These are phyloP conservation scores for Neonectria ditissima DNA, from an alignment of 2,329 filamentous ascomycete species.

Conservation along the genomic window DNA sequence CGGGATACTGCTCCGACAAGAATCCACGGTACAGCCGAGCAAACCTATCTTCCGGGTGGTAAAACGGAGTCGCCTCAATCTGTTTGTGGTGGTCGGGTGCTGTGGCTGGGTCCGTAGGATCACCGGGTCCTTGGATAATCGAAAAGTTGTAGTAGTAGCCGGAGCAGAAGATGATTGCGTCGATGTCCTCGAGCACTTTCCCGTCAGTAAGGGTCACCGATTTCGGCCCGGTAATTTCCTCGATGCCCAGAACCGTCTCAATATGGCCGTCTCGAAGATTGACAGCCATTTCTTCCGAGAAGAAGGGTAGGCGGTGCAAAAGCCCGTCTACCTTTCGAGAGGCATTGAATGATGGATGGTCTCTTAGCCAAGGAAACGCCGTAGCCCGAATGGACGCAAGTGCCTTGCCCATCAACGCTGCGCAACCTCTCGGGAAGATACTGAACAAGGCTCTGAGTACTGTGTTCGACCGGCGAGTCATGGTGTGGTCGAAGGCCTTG, in stretches of 20 bases:
- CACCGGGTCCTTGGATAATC: slow-evolving; percentile 42
- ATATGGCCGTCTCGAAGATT: slow-evolving; percentile 45
- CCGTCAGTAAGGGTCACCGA: slow-evolving; percentile 47
- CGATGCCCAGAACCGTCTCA: slow-evolving; percentile 44
- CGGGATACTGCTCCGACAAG: slow-evolving; percentile 48
- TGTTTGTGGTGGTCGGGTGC: slow-evolving; percentile 43
- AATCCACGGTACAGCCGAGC: slow-evolving; percentile 48
- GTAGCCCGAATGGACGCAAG: slow-evolving; percentile 33
- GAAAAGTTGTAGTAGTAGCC: slow-evolving; percentile 49
- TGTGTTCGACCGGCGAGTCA: slow-evolving; percentile 47
- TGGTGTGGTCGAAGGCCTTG: slow-evolving; percentile 48
- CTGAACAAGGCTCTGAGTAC: slow-evolving; percentile 31
- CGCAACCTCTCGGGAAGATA: slow-evolving; percentile 26
- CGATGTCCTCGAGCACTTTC: slow-evolving; percentile 47
- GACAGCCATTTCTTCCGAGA: slow-evolving; percentile 45
- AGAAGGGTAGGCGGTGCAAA: slow-evolving; percentile 43
- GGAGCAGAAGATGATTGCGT: slow-evolving; percentile 49
- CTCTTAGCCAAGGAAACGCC: slow-evolving; percentile 35
- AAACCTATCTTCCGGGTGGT: slow-evolving; percentile 40
- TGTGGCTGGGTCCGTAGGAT: slow-evolving; percentile 43
- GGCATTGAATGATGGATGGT: slow-evolving; percentile 28
- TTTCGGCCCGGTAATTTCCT: slow-evolving; percentile 45
- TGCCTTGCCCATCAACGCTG: slow-evolving; percentile 34
- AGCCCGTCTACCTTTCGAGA: slow-evolving; percentile 33
- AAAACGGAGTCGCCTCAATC: slow-evolving; percentile 38